Evolutionary conservation across 2,329 filamentous ascomycete genomes (phyloP).

Genomic region (Botryotinia narcissicola): DNA sequence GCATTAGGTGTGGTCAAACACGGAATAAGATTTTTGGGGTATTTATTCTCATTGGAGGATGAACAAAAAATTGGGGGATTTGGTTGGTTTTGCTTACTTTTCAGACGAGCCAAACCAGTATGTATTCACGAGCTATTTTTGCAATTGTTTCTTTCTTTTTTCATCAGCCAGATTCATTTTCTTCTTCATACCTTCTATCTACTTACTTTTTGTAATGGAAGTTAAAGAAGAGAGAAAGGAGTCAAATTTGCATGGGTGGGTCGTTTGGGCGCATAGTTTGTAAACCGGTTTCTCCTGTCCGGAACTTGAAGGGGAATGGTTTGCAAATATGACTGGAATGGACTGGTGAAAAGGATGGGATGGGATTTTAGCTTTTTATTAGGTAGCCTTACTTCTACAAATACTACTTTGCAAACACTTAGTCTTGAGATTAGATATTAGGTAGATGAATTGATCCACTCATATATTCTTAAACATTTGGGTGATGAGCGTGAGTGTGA

Average conservation of each 20-base stretch:
- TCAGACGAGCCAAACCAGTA: constrained; percentile 27
- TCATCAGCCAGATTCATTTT: not conserved
- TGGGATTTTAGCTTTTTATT: not conserved
- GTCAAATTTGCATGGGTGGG: constrained; percentile 40
- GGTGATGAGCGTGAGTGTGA: not conserved
- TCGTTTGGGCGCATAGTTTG: constrained; percentile 38
- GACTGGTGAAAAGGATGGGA: not conserved
- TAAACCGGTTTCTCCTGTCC: constrained; percentile 17
- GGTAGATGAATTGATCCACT: constrained; percentile 8
- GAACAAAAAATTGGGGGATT: constrained; percentile 18
- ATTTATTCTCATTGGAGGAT: constrained; percentile 25
- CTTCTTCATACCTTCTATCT: constrained; percentile 9
- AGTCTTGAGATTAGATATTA: constrained; percentile 9
- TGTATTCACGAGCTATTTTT: constrained; percentile 24
- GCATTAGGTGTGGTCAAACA: constrained; percentile 17
- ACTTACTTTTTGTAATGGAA: constrained; percentile 22
- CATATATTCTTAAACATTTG: not conserved
- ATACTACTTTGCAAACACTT: constrained; percentile 2
- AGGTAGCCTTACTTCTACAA: not conserved
- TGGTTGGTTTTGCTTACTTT: constrained; percentile 26
- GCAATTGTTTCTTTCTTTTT: constrained; percentile 22
- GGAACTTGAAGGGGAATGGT: not conserved
- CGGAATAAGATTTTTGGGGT: constrained; percentile 21
- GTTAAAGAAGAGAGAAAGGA: constrained; percentile 23
- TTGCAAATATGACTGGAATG: constrained; percentile 19